phyloP scores from a whole-genome alignment of 495 filamentous ascomycete species.

The Penicillium crystallinum region DNA sequence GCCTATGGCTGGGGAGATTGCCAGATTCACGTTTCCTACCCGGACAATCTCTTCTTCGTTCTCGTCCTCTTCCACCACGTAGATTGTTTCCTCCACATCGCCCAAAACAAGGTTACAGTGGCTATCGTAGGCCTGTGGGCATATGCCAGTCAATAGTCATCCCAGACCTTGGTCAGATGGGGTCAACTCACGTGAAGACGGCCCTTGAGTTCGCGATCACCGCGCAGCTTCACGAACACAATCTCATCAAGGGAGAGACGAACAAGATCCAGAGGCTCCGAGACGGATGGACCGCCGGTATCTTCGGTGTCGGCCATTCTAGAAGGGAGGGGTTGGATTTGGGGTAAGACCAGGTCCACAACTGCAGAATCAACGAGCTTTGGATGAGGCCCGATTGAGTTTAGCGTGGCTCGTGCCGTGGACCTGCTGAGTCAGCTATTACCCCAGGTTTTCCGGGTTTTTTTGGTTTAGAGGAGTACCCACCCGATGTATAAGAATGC shows the following conservation, averaged over 20 bases:
- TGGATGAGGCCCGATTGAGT: slow-evolving; percentile 13
- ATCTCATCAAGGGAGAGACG: slow-evolving; percentile 89
- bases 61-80: slow-evolving; percentile 76
- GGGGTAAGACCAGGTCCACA: slow-evolving; percentile 4
- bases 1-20: not conserved
- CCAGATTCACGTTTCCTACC: slow-evolving; percentile 42
- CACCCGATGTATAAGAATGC: slow-evolving; percentile 2
- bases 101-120: slow-evolving; percentile 98
- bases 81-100: slow-evolving; percentile 96
- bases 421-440: slow-evolving; percentile 15
- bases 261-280: slow-evolving; percentile 91
- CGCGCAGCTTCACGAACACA: slow-evolving; percentile 93
- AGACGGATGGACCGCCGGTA: slow-evolving; percentile 53
- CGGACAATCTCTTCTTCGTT: slow-evolving; percentile 70
- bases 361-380: slow-evolving; percentile 17
- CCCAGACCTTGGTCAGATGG: not conserved
- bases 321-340: slow-evolving; percentile 2
- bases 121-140: slow-evolving; percentile 83
- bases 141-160: slow-evolving; percentile 12
- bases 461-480: not conserved
- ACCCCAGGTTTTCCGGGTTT: slow-evolving; percentile 14
- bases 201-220: slow-evolving; percentile 92
- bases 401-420: slow-evolving; percentile 7
- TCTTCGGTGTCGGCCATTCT: slow-evolving; percentile 72
- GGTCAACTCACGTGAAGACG: slow-evolving; percentile 71